Conservation (phyloP, 345 rosid genomes). For the Ceriops zippeliana region DNA sequence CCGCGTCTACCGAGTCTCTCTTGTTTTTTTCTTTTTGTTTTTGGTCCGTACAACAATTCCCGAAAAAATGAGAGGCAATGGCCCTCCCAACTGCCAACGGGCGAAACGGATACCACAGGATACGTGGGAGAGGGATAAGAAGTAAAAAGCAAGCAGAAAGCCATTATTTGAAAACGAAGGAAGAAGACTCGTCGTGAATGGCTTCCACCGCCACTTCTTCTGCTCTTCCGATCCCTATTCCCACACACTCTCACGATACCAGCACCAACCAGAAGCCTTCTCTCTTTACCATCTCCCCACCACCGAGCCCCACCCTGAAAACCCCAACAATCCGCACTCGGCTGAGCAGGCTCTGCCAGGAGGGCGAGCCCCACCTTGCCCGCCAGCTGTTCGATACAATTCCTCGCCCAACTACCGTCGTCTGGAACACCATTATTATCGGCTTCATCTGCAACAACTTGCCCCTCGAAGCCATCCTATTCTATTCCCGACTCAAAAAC, state of each 20-base stretch:
- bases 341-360: constrained; percentile 70
- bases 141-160: too few species aligned
- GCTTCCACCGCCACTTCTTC: constrained; percentile 12
- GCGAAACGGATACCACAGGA: too few species aligned
- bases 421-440: constrained; percentile 86
- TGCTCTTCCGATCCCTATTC: constrained; percentile 1
- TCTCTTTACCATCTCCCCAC: constrained; percentile 25
- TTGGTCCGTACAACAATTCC: too few species aligned
- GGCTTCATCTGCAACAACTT: constrained; percentile 76
- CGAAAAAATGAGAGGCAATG: too few species aligned
- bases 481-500: constrained; percentile 64
- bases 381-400: constrained; percentile 83
- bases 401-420: constrained; percentile 66
- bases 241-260: constrained; percentile 21
- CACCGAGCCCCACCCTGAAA: constrained; percentile 38
- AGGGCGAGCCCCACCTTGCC: constrained; percentile 68
- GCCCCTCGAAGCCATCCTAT: constrained; percentile 66
- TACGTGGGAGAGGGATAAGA: too few species aligned
- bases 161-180: too few species aligned
- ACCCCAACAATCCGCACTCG: constrained; percentile 80
- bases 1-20: too few species aligned
- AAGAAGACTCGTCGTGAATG: neutral
- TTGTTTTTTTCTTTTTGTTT: too few species aligned
- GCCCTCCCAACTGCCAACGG: too few species aligned
- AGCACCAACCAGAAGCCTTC: constrained; percentile 10